Evolutionary conservation across 345 rosid genomes (phyloP).

Genomic region (Sonneratia alba): DNA sequence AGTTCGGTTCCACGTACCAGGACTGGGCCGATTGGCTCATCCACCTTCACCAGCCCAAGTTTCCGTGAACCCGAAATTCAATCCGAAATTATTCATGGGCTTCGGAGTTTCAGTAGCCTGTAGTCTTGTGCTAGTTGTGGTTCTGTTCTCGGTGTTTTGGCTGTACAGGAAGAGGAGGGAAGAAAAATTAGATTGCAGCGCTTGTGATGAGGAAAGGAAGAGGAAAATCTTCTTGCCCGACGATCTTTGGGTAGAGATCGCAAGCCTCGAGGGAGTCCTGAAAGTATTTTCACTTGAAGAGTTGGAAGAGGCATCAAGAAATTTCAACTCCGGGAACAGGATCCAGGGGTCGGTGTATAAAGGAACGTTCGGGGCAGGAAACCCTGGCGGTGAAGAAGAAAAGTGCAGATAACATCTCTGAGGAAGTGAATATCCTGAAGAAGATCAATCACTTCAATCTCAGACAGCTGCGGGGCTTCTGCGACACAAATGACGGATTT

Average conservation of each 20-base stretch:
- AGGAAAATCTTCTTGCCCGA: constrained; percentile 2
- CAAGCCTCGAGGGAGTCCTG: constrained; percentile 28
- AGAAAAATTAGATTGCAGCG: constrained; percentile 1
- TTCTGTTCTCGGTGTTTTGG: constrained; percentile 10
- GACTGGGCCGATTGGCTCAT: background rate
- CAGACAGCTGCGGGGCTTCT: constrained; percentile 31
- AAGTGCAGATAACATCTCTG: constrained; percentile 19
- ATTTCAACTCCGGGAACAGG: constrained; percentile 27
- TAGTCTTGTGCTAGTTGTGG: constrained; percentile 17
- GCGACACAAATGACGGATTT: constrained; percentile 16
- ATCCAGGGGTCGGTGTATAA: constrained; percentile 32
- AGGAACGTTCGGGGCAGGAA: constrained; percentile 26
- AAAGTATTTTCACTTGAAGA: constrained; percentile 24
- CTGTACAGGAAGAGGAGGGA: constrained; percentile 14
- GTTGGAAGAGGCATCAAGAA: constrained; percentile 28
- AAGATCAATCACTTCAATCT: constrained; percentile 39
- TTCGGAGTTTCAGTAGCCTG: constrained; percentile 26
- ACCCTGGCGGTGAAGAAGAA: constrained; percentile 33
- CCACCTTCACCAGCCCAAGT: constrained; percentile 16
- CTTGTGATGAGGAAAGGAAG: background rate
- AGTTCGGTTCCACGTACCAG: constrained; percentile 14
- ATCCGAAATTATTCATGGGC: constrained; percentile 13
- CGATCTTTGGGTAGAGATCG: constrained; percentile 32
- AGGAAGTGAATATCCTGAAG: constrained; percentile 35
- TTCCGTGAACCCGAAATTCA: constrained; percentile 12